Conservation (phyloP, 148 eudicot species). For the Persicaria maculosa region DNA sequence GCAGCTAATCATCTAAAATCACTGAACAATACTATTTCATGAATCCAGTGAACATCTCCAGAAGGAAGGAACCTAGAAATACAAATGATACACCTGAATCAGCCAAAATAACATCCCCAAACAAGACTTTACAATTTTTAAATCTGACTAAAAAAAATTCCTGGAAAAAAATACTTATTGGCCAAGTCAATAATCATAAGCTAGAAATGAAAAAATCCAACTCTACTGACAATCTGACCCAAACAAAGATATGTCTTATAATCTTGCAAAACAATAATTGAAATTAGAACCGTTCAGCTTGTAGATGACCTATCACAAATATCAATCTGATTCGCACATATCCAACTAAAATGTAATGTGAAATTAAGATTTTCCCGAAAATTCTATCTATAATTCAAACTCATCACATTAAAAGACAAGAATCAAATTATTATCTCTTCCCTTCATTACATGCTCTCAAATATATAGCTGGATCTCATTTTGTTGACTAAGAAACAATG, state of each 20-base stretch:
- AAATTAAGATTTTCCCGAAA: background rate
- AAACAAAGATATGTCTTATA: background rate
- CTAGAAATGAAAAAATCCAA: background rate
- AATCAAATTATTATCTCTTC: background rate
- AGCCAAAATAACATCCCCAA: background rate
- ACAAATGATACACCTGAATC: background rate
- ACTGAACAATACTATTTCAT: background rate
- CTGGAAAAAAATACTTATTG: background rate
- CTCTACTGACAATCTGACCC: background rate
- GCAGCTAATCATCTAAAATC: slow-evolving; percentile 6
- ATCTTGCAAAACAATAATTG: background rate
- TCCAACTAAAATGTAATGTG: background rate
- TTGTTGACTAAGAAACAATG: background rate
- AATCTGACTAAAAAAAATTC: background rate
- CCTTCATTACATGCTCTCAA: background rate
- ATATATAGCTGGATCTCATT: background rate
- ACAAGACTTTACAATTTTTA: background rate
- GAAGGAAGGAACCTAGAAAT: slow-evolving; percentile 3
- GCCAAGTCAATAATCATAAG: background rate
- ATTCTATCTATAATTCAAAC: background rate
- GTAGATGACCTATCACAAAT: background rate
- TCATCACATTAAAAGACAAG: background rate
- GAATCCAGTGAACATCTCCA: background rate
- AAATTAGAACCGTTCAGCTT: background rate
- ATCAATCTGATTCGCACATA: background rate